Base-by-base conservation (phyloP, 2,329 filamentous ascomycete species). In the Dactylellina parvicollis region DNA sequence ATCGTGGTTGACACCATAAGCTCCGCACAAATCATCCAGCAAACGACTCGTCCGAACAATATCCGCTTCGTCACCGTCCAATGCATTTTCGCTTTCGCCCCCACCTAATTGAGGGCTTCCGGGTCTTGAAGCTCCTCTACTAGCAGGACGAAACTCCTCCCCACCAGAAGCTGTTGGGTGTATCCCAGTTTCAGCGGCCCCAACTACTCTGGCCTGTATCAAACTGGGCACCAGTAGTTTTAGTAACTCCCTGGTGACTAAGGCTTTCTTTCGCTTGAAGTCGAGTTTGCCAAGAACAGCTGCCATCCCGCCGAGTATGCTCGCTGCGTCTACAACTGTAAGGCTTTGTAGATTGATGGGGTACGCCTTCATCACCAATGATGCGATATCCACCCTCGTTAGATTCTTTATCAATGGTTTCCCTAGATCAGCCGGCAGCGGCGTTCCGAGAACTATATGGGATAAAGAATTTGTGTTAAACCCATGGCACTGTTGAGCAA, bases 101-200 rank as follows among this genome's bases (percentile, higher is more conserved):
- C 49, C 52, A 4, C 7, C 46, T 16, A 54, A 49, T 5, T 84
- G 82, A 8, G 85, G 85, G 66, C 83, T 84, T 18, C 80, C 80
- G 42, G 84, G 84, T 0, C 69, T 40, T 83, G 71, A 75, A 1
- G 75, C 36, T 1, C 61, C 72, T 12, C 76, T 75, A 75, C 88
- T 90, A 28, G 95, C 82, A 10, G 89, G 89, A 24, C 92, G 89
- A 55, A 97, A 83, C 0, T 92, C 93, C 8, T 74, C 70, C 4
- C 44, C 62, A 12, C 54, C 55, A 16, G 56, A 61, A 18, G 94
- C 92, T 16, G 94, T 94, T 40, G 95, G 95, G 81, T 98, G 94
- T 34, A 99, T 92, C 2, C 94, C 95, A 78, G 95, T 91, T 79
- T 98, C 95, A n/a, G 95, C 93, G 40, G 95, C 95, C 30, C 94